phyloP scores from a whole-genome alignment of 1,139 yeast species.

The Pneumocystis sp. region DNA sequence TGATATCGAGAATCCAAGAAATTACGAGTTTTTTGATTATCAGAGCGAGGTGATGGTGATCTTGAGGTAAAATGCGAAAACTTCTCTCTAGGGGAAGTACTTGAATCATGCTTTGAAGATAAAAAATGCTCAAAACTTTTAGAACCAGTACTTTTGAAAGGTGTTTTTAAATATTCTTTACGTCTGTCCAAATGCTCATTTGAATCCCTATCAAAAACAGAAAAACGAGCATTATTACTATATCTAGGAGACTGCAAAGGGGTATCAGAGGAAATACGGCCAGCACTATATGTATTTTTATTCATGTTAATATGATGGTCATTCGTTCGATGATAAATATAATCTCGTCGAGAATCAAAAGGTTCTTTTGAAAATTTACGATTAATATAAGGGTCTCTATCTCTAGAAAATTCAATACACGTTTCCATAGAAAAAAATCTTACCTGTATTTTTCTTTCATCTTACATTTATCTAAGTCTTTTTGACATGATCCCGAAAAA shows the following conservation, averaged over 20 bases:
- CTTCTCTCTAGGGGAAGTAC: neutral
- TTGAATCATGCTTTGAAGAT: neutral
- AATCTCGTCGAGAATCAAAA: neutral
- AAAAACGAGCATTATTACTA: neutral
- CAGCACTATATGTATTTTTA: neutral
- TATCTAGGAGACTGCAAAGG: neutral
- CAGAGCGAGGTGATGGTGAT: neutral
- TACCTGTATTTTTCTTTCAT: neutral
- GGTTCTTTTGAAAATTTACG: neutral
- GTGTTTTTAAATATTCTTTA: neutral
- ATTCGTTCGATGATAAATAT: neutral
- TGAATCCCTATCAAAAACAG: neutral
- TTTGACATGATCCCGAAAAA: neutral
- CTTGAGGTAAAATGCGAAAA: neutral
- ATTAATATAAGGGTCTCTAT: neutral
- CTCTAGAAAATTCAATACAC: neutral
- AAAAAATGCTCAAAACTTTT: neutral
- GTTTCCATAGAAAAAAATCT: neutral
- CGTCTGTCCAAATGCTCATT: neutral
- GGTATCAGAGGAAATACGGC: neutral
- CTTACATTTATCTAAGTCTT: neutral
- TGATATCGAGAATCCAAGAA: neutral
- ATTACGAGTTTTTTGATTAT: neutral
- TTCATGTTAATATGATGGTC: neutral
- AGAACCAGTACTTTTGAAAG: neutral